Base-by-base conservation (phyloP, 495 filamentous ascomycete species). In the Pyrenula massariospora region DNA sequence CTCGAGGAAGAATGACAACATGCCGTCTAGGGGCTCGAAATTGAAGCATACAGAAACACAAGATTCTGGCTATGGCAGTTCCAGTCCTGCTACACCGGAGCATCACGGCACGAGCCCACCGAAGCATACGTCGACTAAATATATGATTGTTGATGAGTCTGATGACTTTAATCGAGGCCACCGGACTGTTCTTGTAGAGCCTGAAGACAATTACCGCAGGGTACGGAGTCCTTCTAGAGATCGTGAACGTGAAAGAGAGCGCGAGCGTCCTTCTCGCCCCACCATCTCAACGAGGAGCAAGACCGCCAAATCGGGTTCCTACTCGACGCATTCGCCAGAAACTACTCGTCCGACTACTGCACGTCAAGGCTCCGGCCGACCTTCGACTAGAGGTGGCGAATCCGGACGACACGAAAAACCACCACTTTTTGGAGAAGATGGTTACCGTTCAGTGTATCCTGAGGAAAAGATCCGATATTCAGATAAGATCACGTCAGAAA, bases 61-160 rank as follows among this genome's bases (percentile, higher is more conserved):
- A 23, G 76, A 79, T 49, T 77, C 75, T 2, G 73, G 73, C 11
- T 74, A 76, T 56, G 50, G 50, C 10, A 76, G 71, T 11, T 76
- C 72, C 56, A 57, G 55, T 50, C 68, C 74, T 47, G 65, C 64
- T 31, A 74, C 72, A 0, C 68, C 74, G 12, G 73, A 76, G 22
- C 67, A 70, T 56, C 56, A 62, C 8, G 60, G 62, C 2, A 58
- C 63, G 25, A 58, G 56, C 50, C 65, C 69, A 0, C 65, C 70
- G 10, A 72, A 70, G 61, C 19, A 48, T 48, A 56, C 57, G 10
- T 57, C 66, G n/a, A 60, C 66, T 22, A 71, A 68, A 50, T 73
- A 73, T 60, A 70, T 63, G 58, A 60, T 69, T 22, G 24, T 63
- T 22, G 48, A 42, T 25, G 66, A 68, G 2, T 53, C 62, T 1